Base-by-base conservation (phyloP, 352 stramenopile genomes). In the Poterioochromonas sp. region DNA sequence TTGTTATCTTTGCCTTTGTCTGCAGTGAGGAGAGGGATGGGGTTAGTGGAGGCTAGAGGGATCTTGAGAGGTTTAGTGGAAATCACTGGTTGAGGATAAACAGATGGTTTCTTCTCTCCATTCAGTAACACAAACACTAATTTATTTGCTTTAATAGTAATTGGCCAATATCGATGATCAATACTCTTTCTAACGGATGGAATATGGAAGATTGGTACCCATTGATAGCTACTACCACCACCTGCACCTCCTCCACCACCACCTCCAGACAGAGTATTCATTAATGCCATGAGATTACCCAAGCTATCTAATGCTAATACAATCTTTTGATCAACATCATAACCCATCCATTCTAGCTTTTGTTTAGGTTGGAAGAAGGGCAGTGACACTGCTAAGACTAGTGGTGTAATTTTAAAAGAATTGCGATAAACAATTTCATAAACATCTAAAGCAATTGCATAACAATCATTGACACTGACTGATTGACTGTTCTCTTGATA, bases 121-220 rank as follows among this genome's bases (percentile, higher is more conserved):
- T 74, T 51, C 29, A 74, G 53, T 18, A 58, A 39, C 34, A 74
- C 65, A 74, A 54, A 74, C 5, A 8, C 5, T 35, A 74, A 54
- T n/a, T 54, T 51, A 39, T 37, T n/a, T 58, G 1, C 15, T 35
- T 39, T 74, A 22, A 74, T 39, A 3, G 29, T 74, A 35, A 74
- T 54, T 58, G 65, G 65, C 65, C 65, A 74, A 35, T 51, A 51
- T 5, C 5, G 12, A 40, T 74, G 65, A 35, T 74, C 65, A 74
- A 54, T 35, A 35, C 2, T 74, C 39, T 54, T 51, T 37, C 40
- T 37, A 34, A 74, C 40, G 12, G 3, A 11, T 34, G 26, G 20
- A 54, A 54, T 74, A 54, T 74, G 5, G 3, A 74, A 58, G n/a
- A 74, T n/a, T 40, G 65, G 65, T 54, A 39, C 22, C 65, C 65